phyloP scores from a whole-genome alignment of 2,329 filamentous ascomycete genomes.

The Coniochaeta pulveracea region DNA sequence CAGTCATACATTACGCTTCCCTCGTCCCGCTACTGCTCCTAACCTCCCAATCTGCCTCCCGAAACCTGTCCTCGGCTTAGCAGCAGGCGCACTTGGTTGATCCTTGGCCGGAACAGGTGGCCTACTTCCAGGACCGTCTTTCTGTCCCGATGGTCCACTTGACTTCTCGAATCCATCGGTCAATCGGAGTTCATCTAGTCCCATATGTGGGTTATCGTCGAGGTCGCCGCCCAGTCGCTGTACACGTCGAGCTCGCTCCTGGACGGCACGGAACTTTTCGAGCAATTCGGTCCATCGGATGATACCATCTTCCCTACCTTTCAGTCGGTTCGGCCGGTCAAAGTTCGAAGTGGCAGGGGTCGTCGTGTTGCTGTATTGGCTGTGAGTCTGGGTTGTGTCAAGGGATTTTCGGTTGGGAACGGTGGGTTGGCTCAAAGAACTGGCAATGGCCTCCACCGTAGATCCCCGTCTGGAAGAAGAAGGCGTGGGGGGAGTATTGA shows the following conservation, averaged over 20 bases:
- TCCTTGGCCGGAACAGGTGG: conserved; percentile 40
- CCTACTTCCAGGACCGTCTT: conserved; percentile 27
- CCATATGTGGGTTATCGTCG: conserved; percentile 34
- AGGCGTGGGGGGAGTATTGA: conserved; percentile 18
- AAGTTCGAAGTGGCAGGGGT: conserved; percentile 44
- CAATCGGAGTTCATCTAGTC: conserved; percentile 22
- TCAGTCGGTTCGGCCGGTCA: conserved; percentile 69
- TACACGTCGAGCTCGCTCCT: conserved; percentile 69
- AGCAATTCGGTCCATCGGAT: conserved; percentile 90
- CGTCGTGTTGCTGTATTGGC: conserved; percentile 28
- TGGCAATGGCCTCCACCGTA: conserved; percentile 19
- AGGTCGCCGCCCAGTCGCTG: conserved; percentile 45
- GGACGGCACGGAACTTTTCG: conserved; percentile 86
- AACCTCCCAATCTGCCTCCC: conserved; percentile 59
- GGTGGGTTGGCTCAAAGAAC: conserved; percentile 9
- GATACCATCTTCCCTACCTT: conserved; percentile 63
- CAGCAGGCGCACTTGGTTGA: conserved; percentile 26
- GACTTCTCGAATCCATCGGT: conserved; percentile 27
- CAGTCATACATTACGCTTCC: conserved; percentile 35
- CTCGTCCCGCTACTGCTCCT: conserved; percentile 55
- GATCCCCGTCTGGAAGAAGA: no score
- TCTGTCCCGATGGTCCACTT: no score
- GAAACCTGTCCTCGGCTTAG: conserved; percentile 51
- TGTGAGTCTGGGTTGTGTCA: conserved; percentile 17
- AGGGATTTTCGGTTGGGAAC: conserved; percentile 15